These are phyloP conservation scores for Geotrichum phurueaensis DNA, from an alignment of 1,139 yeast genomes.

Conservation along the genomic window DNA sequence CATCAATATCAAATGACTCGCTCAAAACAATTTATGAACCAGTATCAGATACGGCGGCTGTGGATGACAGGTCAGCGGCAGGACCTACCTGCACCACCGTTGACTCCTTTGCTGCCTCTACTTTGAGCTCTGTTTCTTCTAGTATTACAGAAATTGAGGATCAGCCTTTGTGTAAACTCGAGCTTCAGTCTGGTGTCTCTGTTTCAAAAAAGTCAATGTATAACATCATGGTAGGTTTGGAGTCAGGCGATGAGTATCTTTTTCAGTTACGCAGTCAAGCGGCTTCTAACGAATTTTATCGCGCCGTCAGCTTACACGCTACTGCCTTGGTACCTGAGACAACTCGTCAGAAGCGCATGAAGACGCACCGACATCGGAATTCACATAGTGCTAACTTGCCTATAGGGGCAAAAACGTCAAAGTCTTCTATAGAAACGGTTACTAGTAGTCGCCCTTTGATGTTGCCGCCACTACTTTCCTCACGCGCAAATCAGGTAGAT, in stretches of 20 bases:
- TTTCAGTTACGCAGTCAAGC: slow-evolving; percentile 3
- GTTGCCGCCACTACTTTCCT: neutral
- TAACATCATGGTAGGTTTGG: neutral
- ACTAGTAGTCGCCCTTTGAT: neutral
- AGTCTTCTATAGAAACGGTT: neutral
- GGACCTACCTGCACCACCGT: neutral
- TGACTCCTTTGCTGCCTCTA: neutral
- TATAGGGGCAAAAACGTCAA: neutral
- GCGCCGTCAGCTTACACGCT: neutral
- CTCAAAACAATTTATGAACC: neutral
- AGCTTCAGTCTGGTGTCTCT: neutral
- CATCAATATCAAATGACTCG: slow-evolving; percentile 3
- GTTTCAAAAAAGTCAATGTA: neutral
- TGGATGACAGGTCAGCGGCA: neutral
- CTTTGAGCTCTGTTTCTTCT: neutral
- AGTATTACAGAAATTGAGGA: neutral
- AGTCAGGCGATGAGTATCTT: slow-evolving; percentile 6
- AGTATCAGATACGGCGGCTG: neutral
- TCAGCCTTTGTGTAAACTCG: neutral
- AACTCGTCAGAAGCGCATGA: neutral
- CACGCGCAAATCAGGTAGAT: neutral
- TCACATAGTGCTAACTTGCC: neutral
- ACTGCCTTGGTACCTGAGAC: neutral
- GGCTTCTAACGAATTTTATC: slow-evolving; percentile 5
- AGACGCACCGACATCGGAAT: neutral